Percentiles rank a stretch among this genome's conserved stretches.
Conservation (phyloP, 441 rosid species). For the Populus hybrid region DNA sequence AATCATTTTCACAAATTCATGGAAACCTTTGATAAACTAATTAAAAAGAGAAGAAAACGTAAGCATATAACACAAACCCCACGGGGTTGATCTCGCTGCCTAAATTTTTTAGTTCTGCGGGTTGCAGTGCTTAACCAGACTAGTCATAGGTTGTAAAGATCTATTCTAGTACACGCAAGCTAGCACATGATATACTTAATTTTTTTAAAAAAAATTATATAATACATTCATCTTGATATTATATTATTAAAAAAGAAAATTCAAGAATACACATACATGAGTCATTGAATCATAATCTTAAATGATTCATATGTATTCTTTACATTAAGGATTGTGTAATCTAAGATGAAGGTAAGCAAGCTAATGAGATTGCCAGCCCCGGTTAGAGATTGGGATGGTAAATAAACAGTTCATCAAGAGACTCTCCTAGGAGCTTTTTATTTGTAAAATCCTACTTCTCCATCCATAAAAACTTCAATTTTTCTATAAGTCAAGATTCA, state of each 20-base stretch:
- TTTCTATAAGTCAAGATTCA: not conserved
- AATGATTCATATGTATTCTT: not conserved
- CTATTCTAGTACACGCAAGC: too few species aligned
- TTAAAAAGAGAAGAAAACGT: too few species aligned
- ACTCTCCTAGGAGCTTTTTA: not conserved
- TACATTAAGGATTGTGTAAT: not conserved
- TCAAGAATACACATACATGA: not conserved
- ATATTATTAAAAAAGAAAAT: too few species aligned
- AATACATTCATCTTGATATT: not conserved
- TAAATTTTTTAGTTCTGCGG: fast-evolving
- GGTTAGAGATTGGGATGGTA: not conserved
- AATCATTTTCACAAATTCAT: not conserved
- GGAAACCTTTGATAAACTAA: not conserved
- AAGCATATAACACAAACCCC: too few species aligned
- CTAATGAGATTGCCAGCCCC: not conserved
- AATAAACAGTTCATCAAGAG: not conserved
- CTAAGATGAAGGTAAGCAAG: not conserved
- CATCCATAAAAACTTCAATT: too few species aligned
- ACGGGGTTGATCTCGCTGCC: too few species aligned
- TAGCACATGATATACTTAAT: too few species aligned
- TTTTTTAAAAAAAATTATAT: too few species aligned
- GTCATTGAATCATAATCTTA: not conserved
- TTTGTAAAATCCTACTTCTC: not conserved
- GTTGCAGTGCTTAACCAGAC: too few species aligned
- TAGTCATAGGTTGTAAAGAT: fast-evolving